phyloP scores from a whole-genome alignment of 352 stramenopile species.

The Hyaloperonospora brassicae region DNA sequence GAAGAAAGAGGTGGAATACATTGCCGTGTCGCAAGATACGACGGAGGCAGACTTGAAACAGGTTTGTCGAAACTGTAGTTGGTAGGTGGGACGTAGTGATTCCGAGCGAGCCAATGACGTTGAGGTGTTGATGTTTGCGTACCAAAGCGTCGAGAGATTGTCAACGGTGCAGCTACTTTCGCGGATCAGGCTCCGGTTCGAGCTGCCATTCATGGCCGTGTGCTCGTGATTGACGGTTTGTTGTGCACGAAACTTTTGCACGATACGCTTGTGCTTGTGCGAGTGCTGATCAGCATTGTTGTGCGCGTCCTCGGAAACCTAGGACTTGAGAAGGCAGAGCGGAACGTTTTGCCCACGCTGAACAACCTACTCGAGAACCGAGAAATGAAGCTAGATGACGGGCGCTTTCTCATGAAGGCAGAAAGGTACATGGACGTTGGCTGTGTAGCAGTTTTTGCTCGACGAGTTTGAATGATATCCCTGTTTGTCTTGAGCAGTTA shows the following conservation, averaged over 20 bases:
- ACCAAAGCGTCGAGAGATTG: conserved; percentile 55
- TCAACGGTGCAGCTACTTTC: conserved; percentile 69
- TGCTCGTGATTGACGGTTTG: conserved; percentile 91
- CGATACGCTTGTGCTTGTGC: neutral
- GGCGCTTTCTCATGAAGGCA: conserved; percentile 87
- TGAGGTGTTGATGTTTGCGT: neutral
- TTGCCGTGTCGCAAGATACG: conserved; percentile 91
- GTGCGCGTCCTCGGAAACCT: neutral
- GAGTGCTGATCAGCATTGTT: neutral
- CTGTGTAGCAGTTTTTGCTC: neutral
- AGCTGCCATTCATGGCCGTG: conserved; percentile 88
- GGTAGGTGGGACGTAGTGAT: neutral
- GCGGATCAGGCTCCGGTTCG: conserved; percentile 89
- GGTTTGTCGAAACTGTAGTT: conserved; percentile 17
- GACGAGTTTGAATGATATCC: neutral
- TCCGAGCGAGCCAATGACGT: neutral
- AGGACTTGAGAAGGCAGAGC: conserved; percentile 91
- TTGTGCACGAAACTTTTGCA: neutral
- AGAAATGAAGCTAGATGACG: conserved; percentile 93
- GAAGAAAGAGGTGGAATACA: conserved; percentile 81
- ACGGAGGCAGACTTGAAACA: conserved; percentile 91
- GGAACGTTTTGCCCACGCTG: conserved; percentile 95
- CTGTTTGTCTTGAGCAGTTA: conserved; percentile 25
- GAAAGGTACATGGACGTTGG: conserved; percentile 38
- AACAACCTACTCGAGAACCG: conserved; percentile 97